Percentiles rank a stretch among this genome's conserved stretches.
Evolutionary conservation across 2,329 filamentous ascomycete species (phyloP).

Genomic region (Clonostachys rhizophaga): DNA sequence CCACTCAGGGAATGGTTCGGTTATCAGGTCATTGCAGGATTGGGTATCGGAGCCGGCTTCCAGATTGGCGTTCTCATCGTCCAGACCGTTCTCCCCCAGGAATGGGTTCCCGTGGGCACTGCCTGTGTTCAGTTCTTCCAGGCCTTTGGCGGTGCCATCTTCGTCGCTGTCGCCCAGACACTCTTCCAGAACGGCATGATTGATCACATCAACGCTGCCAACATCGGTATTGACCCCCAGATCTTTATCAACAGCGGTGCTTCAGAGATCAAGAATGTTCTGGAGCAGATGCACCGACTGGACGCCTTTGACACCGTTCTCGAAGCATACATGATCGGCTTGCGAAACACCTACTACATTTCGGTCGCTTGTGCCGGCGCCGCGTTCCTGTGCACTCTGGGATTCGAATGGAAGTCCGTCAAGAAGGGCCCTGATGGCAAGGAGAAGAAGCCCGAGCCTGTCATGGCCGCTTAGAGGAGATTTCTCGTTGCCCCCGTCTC

Average conservation of each 20-base stretch:
- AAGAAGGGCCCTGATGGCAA: constrained; percentile 30
- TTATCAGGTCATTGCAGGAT: constrained; percentile 50
- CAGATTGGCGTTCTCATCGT: constrained; percentile 43
- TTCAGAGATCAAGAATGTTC: constrained; percentile 33
- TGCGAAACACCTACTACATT: constrained; percentile 48
- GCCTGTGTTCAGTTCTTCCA: constrained; percentile 24
- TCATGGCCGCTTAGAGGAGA: constrained; percentile 8
- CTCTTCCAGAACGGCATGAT: constrained; percentile 9
- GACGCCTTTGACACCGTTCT: constrained; percentile 36
- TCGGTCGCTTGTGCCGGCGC: constrained; percentile 39
- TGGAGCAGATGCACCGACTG: constrained; percentile 31
- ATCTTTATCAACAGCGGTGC: constrained; percentile 29
- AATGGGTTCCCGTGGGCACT: constrained; percentile 6
- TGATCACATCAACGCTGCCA: constrained; percentile 16
- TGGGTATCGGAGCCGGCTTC: constrained; percentile 45
- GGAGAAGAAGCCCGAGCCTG: constrained; percentile 16
- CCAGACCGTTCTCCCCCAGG: constrained; percentile 38
- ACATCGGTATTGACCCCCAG: constrained; percentile 11
- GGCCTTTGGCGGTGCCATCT: constrained; percentile 30
- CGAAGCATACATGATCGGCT: constrained; percentile 40
- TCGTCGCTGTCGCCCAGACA: constrained; percentile 8
- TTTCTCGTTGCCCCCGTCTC: neutral
- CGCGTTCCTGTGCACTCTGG: constrained; percentile 36
- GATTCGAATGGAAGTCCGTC: constrained; percentile 49
- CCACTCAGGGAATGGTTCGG: constrained; percentile 48